Evolutionary conservation across 2,329 filamentous ascomycete genomes (phyloP), one percentile per base, ranked within the genome.

Genomic region (Microsporum canis): DNA sequence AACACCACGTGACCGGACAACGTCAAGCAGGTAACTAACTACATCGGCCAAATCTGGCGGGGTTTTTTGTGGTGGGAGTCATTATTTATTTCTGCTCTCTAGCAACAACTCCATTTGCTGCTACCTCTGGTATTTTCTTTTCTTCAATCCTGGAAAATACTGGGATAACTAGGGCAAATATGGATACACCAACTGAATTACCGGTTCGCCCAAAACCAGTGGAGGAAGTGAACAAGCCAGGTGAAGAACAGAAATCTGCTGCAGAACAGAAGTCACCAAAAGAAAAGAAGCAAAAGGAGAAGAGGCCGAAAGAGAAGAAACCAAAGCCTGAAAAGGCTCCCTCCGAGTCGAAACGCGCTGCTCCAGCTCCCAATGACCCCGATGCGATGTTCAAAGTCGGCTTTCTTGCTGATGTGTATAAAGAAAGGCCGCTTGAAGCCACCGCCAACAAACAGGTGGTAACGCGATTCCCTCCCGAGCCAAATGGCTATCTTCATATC

Each of bases 401-500:
- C 43, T 92, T 90, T 75, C 80, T 91, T 39, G 79, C 81, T 58
- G 84, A 87, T 3, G 87, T 91, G 34, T 89, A 86, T 75, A 82
- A 85, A 63, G 82, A 87, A 73, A 80, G 84, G 57, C 85, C 85
- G 1, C 77, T 79, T 51, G 82, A 81, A 63, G 67, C 62, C 7
- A 62, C 60, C 31, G 57, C 43, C 29, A 59, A 62, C 38, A 57
- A 60, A 51, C 68, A 73, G 34, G 75, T 79, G 17, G 67, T 86
- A 57, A 91, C 88, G 3, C 84, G 88, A 66, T 91, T 92, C 70
- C 88, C 88, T 1, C 88, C 88, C 23, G 88, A 92, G 75, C 94
- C 94, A 56, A 97, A 97, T 73, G 94, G 92, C 60, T 96, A 88
- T 72, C 82, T 96, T 7, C 91, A 96, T 71, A 88, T 97, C 67